Evolutionary conservation across 495 filamentous ascomycete species (phyloP).

Genomic region (Tuber calosporum): DNA sequence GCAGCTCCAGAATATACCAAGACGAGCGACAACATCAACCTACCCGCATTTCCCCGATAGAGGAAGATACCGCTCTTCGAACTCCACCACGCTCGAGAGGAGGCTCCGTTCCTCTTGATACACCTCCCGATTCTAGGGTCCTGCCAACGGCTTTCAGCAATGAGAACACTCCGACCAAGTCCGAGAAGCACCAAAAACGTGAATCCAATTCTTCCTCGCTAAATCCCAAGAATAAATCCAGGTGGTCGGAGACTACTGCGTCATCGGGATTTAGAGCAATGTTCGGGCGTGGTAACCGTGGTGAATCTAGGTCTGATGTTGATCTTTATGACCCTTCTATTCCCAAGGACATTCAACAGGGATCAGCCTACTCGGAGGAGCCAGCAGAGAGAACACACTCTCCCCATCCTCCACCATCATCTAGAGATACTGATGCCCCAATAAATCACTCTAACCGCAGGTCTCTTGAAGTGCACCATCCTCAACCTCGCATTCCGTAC

Average conservation of each 20-base stretch:
- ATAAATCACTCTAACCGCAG: slow-evolving; percentile 40
- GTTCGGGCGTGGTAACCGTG: slow-evolving; percentile 34
- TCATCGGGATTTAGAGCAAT: slow-evolving; percentile 53
- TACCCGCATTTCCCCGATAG: slow-evolving; percentile 43
- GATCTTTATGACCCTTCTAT: slow-evolving; percentile 41
- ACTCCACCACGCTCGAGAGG: slow-evolving; percentile 51
- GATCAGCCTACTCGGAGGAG: slow-evolving; percentile 34
- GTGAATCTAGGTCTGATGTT: slow-evolving; percentile 38
- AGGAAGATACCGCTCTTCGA: slow-evolving; percentile 48
- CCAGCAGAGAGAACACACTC: slow-evolving; percentile 30
- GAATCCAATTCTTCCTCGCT: slow-evolving; percentile 83
- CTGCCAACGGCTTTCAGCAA: slow-evolving; percentile 55
- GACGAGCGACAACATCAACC: slow-evolving; percentile 41
- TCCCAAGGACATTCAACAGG: slow-evolving; percentile 24
- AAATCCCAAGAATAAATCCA: slow-evolving; percentile 78
- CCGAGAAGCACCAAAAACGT: slow-evolving; percentile 75
- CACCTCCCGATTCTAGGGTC: slow-evolving; percentile 60
- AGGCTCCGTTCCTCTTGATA: slow-evolving; percentile 61
- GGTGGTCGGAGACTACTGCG: slow-evolving; percentile 94
- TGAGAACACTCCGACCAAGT: slow-evolving; percentile 66
- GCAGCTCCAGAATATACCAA: slow-evolving; percentile 39
- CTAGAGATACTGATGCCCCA: slow-evolving; percentile 39
- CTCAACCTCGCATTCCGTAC: slow-evolving; percentile 39
- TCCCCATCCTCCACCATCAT: slow-evolving; percentile 37
- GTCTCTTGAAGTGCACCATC: slow-evolving; percentile 40